Base-by-base conservation (phyloP, 2,329 filamentous ascomycete species). In the Metarhizium guizhouense region DNA sequence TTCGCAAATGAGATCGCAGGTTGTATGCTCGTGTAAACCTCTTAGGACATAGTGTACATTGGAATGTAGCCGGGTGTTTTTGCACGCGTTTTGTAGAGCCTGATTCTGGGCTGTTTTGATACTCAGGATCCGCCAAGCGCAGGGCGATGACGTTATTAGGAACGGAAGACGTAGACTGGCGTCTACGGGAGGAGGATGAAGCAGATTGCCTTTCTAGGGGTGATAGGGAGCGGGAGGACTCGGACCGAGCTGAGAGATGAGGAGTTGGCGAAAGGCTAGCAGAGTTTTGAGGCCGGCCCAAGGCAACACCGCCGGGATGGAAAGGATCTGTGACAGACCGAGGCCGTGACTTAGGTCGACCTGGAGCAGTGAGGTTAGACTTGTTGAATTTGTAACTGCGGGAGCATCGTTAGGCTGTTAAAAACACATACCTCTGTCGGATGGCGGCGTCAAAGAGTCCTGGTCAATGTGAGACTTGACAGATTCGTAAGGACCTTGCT, bases 1-100 rank as follows among this genome's bases (percentile, higher is more conserved):
- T 99, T 50, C 94, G 88, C 57, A 97, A 73, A 74, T 99, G 94
- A 47, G 93, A 97, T 14, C 94, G 88, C 54, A 99, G 75, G 66
- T 99, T 99, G 74, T 99, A 99, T 0, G 94, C 94, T 56, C 94
- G 83, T 0, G 94, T 99, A 67, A 99, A 99, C 16, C 90, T 85
- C 72, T 99, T 99, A 0, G 94, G 92, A 64, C 94, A 99, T 8
- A 97, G 76, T 10, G 75, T 88, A 70, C 94, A 99, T 67, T 97
- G 92, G 73, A 97, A 99, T 0, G 92, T 99, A 6, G 94, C 94
- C 0, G 94, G 94, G 64, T 99, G 94, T 67, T 99, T 99, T 70
- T 99, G 94, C 1, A 90, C 85, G n/a, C 94, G 85, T 68, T 94
- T 95, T 6, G 83, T 74, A 43, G 77, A 80, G 51, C 86, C 83